Percentiles rank a stretch among this genome's conserved stretches.
These are phyloP conservation scores for Stellera chamaejasme DNA, from an alignment of 345 rosid genomes.

Conservation along the genomic window DNA sequence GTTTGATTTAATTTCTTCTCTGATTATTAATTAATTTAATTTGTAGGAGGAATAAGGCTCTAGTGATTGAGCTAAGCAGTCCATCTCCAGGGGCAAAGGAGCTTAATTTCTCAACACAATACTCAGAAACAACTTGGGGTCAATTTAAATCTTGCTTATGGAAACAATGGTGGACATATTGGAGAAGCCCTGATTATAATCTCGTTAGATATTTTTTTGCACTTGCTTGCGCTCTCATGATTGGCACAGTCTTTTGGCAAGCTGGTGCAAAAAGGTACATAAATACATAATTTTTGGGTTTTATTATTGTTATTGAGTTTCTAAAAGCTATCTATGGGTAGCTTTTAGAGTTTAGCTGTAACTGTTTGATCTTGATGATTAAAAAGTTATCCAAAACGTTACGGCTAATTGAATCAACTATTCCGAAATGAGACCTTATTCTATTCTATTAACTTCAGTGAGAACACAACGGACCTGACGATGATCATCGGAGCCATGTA, in stretches of 20 bases:
- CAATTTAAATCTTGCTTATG: constrained; percentile 36
- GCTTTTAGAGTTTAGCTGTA: no score
- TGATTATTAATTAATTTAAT: no score
- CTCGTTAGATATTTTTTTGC: constrained; percentile 28
- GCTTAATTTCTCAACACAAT: constrained; percentile 20
- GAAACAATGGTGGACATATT: constrained; percentile 37
- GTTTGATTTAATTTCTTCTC: no score
- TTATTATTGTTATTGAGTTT: no score
- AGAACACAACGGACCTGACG: constrained; percentile 30
- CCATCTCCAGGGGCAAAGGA: constrained; percentile 32
- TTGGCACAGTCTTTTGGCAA: constrained; percentile 32
- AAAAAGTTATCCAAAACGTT: no score
- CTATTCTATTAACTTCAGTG: constrained; percentile 19
- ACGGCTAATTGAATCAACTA: no score
- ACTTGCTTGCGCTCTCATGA: constrained; percentile 18
- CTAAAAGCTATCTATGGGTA: no score
- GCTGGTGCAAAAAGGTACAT: constrained; percentile 22
- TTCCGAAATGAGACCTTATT: no score
- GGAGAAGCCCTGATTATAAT: constrained; percentile 41
- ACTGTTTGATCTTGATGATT: no score
- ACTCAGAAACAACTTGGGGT: constrained; percentile 27
- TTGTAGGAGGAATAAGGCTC: constrained; percentile 15
- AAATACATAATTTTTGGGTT: no score
- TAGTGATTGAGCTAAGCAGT: constrained; percentile 19
- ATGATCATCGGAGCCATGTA: constrained; percentile 76